These are phyloP conservation scores for Candolleomyces eurysporus DNA, from an alignment of 768 basidiomycete species.

Conservation along the genomic window DNA sequence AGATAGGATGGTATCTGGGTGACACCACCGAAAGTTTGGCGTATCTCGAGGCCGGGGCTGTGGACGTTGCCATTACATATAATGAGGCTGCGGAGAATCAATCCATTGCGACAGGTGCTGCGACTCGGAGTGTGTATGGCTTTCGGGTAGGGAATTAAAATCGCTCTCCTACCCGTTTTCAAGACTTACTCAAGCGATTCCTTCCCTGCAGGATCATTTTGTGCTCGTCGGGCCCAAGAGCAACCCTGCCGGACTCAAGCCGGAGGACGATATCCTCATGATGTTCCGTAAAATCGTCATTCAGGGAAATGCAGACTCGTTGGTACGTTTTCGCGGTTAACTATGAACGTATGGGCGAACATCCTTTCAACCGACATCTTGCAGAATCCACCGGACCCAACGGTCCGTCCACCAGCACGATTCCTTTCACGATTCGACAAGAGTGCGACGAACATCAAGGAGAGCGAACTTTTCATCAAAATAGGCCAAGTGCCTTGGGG, in stretches of 20 bases:
- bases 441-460: slow-evolving; percentile 59
- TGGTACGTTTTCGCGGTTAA: slow-evolving; percentile 23
- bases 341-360: not conserved
- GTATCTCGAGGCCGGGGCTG: slow-evolving; percentile 36
- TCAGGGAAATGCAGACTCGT: slow-evolving; percentile 40
- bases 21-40: slow-evolving; percentile 53
- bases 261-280: slow-evolving; percentile 29
- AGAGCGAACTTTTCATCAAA: slow-evolving; percentile 44
- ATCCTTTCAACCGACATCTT: not conserved
- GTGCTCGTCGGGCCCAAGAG: slow-evolving; percentile 44
- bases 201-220: slow-evolving; percentile 45
- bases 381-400: slow-evolving; percentile 24
- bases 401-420: slow-evolving; percentile 34
- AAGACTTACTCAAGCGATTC: not conserved
- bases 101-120: slow-evolving; percentile 25
- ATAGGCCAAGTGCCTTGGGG: slow-evolving; percentile 61
- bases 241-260: slow-evolving; percentile 42
- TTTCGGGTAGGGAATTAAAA: slow-evolving; percentile 37
- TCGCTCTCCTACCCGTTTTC: not conserved
- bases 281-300: slow-evolving; percentile 50
- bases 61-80: slow-evolving; percentile 54
- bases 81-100: slow-evolving; percentile 49
- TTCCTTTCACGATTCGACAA: slow-evolving; percentile 59
- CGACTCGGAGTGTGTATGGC: slow-evolving; percentile 36
- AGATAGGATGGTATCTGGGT: slow-evolving; percentile 58